A percentile compares a stretch with the other conserved stretches of the same genome.
phyloP scores from a whole-genome alignment of 148 eudicot genomes.

The Oxyria digyna region DNA sequence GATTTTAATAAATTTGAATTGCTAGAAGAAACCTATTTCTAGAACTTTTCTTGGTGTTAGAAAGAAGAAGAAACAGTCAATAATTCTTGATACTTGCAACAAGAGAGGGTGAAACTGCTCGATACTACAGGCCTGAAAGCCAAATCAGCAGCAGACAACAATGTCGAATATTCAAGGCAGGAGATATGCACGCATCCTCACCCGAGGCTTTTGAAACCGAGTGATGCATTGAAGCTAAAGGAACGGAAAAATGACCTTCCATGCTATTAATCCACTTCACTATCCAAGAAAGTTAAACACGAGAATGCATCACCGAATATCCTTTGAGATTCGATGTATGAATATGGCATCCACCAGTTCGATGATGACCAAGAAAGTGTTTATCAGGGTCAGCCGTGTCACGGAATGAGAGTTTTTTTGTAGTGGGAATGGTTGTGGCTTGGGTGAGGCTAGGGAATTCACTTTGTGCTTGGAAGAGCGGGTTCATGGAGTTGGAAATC shows the following conservation, averaged over 20 bases:
- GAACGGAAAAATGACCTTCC: not conserved
- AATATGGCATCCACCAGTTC: too few relatives aligned
- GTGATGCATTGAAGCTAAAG: not conserved
- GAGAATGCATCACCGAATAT: conserved; percentile 7
- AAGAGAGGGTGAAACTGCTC: conserved; percentile 6
- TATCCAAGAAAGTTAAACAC: not conserved
- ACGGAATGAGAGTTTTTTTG: too few relatives aligned
- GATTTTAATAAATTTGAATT: not conserved
- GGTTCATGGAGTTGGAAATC: too few relatives aligned
- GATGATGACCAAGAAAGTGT: too few relatives aligned
- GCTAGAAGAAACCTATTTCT: not conserved
- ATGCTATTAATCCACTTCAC: not conserved
- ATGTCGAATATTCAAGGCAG: not conserved
- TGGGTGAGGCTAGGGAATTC: too few relatives aligned
- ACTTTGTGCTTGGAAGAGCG: too few relatives aligned
- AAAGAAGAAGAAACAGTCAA: not conserved
- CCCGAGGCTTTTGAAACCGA: not conserved
- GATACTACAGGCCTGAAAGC: not conserved
- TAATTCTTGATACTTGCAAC: not conserved
- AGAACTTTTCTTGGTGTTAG: not conserved
- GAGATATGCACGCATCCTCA: not conserved
- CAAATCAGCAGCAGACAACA: not conserved
- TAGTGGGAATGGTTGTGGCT: too few relatives aligned
- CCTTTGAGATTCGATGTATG: not conserved
- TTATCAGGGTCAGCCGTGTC: too few relatives aligned